These are phyloP conservation scores for Apophysomyces trapeziformis DNA, from an alignment of 371 early-diverging fungal species.

Conservation along the genomic window DNA sequence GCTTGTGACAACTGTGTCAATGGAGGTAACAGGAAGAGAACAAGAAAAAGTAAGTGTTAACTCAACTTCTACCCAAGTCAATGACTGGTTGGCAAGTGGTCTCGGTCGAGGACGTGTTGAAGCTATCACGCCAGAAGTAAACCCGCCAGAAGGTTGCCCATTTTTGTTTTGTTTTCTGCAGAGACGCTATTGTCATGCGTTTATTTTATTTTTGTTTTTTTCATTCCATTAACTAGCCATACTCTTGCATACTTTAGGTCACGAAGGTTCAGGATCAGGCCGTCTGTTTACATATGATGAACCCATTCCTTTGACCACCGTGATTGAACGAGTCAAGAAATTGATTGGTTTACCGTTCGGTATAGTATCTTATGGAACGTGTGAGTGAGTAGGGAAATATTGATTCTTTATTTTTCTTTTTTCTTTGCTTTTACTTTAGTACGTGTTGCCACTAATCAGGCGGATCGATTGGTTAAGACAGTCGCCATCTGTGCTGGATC, in stretches of 20 bases:
- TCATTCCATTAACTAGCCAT: not conserved
- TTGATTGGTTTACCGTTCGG: slow-evolving; percentile 66
- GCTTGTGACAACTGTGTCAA: slow-evolving; percentile 85
- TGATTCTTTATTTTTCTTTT: too few relatives aligned
- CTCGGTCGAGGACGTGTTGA: slow-evolving; percentile 57
- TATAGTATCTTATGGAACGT: slow-evolving; percentile 28
- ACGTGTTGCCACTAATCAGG: slow-evolving; percentile 69
- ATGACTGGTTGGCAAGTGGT: slow-evolving; percentile 83
- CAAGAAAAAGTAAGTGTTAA: not conserved
- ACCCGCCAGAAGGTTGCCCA: slow-evolving; percentile 56
- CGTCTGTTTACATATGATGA: slow-evolving; percentile 69
- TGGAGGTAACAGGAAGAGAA: slow-evolving; percentile 63
- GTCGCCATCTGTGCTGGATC: slow-evolving; percentile 97
- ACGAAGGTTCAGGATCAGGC: slow-evolving; percentile 76
- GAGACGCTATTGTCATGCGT: too few relatives aligned
- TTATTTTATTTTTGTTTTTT: not conserved
- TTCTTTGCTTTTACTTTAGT: slow-evolving; percentile 41
- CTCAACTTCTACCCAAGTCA: slow-evolving; percentile 51
- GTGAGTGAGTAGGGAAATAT: not conserved
- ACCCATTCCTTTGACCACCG: slow-evolving; percentile 56
- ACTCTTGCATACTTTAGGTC: slow-evolving; percentile 41
- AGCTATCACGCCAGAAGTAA: slow-evolving; percentile 59
- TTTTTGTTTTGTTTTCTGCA: too few relatives aligned
- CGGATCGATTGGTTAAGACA: slow-evolving; percentile 59
- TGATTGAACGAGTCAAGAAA: slow-evolving; percentile 70